Percentiles rank a stretch among this genome's conserved stretches.
Evolutionary conservation across 2,329 filamentous ascomycete species (phyloP).

Genomic region (Hymenoscyphus scutula): DNA sequence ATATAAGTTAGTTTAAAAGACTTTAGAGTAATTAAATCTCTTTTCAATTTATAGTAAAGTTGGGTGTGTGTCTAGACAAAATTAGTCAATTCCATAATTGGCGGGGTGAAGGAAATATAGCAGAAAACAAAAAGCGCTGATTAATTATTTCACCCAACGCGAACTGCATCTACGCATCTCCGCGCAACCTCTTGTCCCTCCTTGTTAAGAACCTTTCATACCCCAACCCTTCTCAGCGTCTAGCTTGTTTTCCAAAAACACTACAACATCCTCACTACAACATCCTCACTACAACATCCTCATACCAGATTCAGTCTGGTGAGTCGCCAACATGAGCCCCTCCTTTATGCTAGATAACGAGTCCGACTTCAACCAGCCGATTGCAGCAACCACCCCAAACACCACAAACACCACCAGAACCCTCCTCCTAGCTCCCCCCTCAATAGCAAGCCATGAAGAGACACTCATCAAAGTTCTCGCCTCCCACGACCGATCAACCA

Average conservation of each 20-base stretch:
- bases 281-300: not conserved
- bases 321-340: slow-evolving; percentile 30
- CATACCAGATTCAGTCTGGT: not conserved
- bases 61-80: too few relatives aligned
- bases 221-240: not conserved
- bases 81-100: too few relatives aligned
- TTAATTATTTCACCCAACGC: slow-evolving; percentile 9
- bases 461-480: slow-evolving; percentile 69
- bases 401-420: slow-evolving; percentile 49
- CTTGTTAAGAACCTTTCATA: not conserved
- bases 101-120: too few relatives aligned
- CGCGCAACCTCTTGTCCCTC: slow-evolving; percentile 5
- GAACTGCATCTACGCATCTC: slow-evolving; percentile 9
- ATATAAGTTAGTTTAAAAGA: too few relatives aligned
- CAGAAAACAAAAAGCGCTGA: not conserved
- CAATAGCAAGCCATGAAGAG: slow-evolving; percentile 80
- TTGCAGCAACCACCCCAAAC: slow-evolving; percentile 21
- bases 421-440: slow-evolving; percentile 86
- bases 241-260: not conserved
- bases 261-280: not conserved
- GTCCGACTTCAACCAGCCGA: slow-evolving; percentile 32
- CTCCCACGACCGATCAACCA: slow-evolving; percentile 69
- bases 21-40: too few relatives aligned
- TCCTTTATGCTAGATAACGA: slow-evolving; percentile 33
- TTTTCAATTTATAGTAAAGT: too few relatives aligned